Conservation (phyloP, 2,329 filamentous ascomycete species). For the Pseudogymnoascus sp. region DNA sequence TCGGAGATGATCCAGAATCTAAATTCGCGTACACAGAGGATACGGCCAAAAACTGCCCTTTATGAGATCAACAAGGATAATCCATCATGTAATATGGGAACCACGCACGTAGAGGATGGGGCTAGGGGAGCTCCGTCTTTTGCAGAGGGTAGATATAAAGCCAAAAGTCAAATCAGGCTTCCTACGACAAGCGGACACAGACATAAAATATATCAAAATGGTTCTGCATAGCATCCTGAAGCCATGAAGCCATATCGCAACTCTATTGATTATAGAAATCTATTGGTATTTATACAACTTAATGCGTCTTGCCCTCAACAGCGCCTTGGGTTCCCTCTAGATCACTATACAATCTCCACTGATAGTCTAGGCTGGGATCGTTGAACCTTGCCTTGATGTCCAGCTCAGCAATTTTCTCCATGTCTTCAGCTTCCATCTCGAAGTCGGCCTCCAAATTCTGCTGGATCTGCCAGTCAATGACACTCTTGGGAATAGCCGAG, state of each 20-base stretch:
- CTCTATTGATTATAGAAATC: neutral
- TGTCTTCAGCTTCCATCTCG: conserved; percentile 38
- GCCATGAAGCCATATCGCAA: neutral
- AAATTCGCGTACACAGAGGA: neutral
- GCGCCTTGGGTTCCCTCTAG: conserved; percentile 19
- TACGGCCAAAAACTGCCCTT: neutral
- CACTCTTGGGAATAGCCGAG: conserved; percentile 31
- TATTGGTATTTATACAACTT: neutral
- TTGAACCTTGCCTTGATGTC: conserved; percentile 26
- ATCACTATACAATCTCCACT: conserved; percentile 22
- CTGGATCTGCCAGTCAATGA: conserved; percentile 28
- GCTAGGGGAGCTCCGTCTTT: neutral
- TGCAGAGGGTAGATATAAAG: neutral
- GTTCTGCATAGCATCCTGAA: neutral
- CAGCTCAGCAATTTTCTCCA: conserved; percentile 31
- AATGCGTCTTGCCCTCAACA: conserved; percentile 13
- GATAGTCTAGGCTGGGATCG: conserved; percentile 17
- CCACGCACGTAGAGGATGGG: neutral
- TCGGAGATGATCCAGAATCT: neutral
- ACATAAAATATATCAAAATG: neutral
- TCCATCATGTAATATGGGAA: neutral
- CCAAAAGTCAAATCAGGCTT: neutral
- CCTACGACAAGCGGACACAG: neutral
- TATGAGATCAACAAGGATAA: neutral
- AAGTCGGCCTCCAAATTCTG: conserved; percentile 21